Conservation (phyloP, 768 basidiomycete species). For the Psilocybe azurescens region DNA sequence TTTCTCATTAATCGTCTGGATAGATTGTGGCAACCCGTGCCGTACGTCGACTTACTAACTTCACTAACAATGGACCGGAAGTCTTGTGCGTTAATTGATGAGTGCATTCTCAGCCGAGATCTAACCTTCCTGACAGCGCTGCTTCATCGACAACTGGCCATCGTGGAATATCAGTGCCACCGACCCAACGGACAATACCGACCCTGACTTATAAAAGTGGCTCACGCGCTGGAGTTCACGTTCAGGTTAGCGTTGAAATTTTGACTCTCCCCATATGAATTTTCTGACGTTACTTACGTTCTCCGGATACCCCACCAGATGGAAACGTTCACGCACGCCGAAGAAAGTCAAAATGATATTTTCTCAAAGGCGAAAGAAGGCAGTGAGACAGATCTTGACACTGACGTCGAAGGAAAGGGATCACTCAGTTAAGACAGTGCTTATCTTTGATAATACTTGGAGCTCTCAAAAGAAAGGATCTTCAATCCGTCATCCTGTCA, state of each 20-base stretch:
- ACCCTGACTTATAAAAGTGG: constrained; percentile 25
- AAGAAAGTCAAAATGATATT: constrained; percentile 30
- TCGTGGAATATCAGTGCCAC: constrained; percentile 23
- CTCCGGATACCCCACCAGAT: constrained; percentile 35
- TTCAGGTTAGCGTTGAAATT: constrained; percentile 39
- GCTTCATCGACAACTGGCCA: constrained; percentile 29
- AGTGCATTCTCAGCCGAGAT: not conserved
- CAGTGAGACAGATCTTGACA: constrained; percentile 38
- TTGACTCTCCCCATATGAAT: not conserved
- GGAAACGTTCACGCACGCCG: constrained; percentile 52
- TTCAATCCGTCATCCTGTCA: not conserved
- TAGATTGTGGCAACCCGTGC: constrained; percentile 66
- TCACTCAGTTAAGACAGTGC: not conserved
- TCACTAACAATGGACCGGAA: constrained; percentile 45
- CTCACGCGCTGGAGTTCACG: constrained; percentile 44
- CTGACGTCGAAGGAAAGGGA: constrained; percentile 37
- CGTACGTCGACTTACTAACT: constrained; percentile 64
- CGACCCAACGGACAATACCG: constrained; percentile 22
- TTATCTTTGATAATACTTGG: not conserved
- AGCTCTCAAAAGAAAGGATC: not conserved
- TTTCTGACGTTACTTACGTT: not conserved
- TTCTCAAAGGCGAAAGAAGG: constrained; percentile 28
- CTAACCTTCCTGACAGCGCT: constrained; percentile 18
- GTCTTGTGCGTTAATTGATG: constrained; percentile 43
- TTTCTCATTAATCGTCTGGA: not conserved